phyloP scores from a whole-genome alignment of 805 yeast genomes.

The Barnettozyma vustinii region DNA sequence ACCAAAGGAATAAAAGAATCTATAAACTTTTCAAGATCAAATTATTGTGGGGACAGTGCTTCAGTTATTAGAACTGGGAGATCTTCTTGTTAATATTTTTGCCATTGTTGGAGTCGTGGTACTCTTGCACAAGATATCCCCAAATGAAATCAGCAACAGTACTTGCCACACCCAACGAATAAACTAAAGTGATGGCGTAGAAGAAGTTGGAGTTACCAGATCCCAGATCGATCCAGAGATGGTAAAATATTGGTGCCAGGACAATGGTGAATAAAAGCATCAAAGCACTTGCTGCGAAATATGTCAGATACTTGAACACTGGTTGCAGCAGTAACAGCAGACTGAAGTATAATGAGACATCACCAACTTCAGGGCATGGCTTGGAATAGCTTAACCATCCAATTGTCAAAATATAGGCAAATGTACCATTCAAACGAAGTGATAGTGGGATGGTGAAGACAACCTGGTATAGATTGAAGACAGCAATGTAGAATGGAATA shows the following conservation, averaged over 20 bases:
- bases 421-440: slow-evolving; percentile 63
- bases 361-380: slow-evolving; percentile 83
- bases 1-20: no score
- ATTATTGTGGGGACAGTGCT: no score
- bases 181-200: slow-evolving; percentile 85
- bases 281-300: slow-evolving; percentile 44
- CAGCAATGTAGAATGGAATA: slow-evolving; percentile 73
- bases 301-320: slow-evolving; percentile 40
- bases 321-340: slow-evolving; percentile 44
- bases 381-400: slow-evolving; percentile 63
- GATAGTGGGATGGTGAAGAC: slow-evolving; percentile 71
- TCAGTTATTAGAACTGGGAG: slow-evolving; percentile 5
- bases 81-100: slow-evolving; percentile 5
- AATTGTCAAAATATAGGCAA: slow-evolving; percentile 43
- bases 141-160: slow-evolving; percentile 74
- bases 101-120: slow-evolving; percentile 10
- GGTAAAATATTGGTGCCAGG: slow-evolving; percentile 84
- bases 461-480: slow-evolving; percentile 71
- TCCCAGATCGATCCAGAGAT: slow-evolving; percentile 90
- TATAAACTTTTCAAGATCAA: no score
- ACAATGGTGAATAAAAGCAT: slow-evolving; percentile 53
- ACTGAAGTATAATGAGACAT: slow-evolving; percentile 51
- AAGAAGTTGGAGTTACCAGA: slow-evolving; percentile 96
- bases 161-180: slow-evolving; percentile 64
- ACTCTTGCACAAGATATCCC: slow-evolving; percentile 38